Evolutionary conservation across 2,329 filamentous ascomycete genomes (phyloP), one percentile per base, ranked within the genome.

Genomic region (Blastomyces silverae): DNA sequence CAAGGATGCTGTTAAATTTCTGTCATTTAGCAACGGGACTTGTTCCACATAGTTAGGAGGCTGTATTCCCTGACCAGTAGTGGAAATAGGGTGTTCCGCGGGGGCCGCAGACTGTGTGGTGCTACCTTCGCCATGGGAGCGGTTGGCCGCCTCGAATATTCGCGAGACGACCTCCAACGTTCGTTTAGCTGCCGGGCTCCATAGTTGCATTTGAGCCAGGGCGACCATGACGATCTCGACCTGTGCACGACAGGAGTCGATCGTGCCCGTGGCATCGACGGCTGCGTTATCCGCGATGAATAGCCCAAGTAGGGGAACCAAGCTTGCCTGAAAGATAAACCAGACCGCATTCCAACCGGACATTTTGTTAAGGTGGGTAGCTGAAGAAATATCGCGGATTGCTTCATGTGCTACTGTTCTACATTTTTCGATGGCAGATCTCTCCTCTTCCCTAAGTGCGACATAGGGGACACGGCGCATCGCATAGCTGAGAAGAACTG

Each of bases 341-440:
- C 89, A 92, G 2, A 90, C 89, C 0, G 87, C 89, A 73, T 91
- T 90, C 89, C 89, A 92, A 10, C 89, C 89, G 0, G 85, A 86
- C 78, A 92, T 89, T 72, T 91, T 85, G 72, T 90, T 89, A 57
- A 86, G 84, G 57, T 84, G 84, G 78, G 88, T 91, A 67, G 89
- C 88, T 28, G 81, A 79, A 13, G 86, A 83, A 67, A 92, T 90
- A 66, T 91, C 88, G 65, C 87, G 83, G 67, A 92, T 90, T 0
- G 87, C 87, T 67, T 87, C 83, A 67, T 85, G 85, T 10, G 89
- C 89, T 0, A 91, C 82, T 62, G 86, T 82, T 22, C 88, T 83
- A 73, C 89, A 92, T 39, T 85, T 85, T 66, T 86, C 83, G 44
- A 92, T 84, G 3, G 88, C 86, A 0, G 84, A 80, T 62, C 87